Conservation (phyloP, 345 rosid species). For the Eucalyptus marginata region DNA sequence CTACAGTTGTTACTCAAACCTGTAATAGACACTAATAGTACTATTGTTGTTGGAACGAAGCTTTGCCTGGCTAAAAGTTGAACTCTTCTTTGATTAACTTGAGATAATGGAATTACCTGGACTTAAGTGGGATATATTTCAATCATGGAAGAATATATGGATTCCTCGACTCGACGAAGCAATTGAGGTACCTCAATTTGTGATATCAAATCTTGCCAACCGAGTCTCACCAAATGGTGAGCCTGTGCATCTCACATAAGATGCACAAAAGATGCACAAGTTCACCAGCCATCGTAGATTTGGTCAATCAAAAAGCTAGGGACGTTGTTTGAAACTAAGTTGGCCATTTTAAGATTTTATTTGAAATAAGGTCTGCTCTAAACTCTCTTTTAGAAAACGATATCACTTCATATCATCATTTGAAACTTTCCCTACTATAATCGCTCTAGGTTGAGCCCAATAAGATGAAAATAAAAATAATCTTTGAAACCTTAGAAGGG, state of each 20-base stretch:
- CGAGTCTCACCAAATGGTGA: fast-evolving
- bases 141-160: neutral
- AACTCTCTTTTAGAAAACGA: fast-evolving
- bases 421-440: neutral
- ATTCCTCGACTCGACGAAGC: neutral
- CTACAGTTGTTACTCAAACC: neutral
- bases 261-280: neutral
- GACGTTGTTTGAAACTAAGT: neutral
- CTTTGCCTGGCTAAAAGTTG: neutral
- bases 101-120: neutral
- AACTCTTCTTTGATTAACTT: neutral
- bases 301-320: neutral
- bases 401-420: neutral
- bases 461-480: neutral
- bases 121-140: neutral
- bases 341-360: neutral
- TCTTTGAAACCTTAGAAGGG: neutral
- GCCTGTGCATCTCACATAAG: neutral
- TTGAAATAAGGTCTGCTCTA: neutral
- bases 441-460: neutral
- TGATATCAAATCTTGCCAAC: neutral
- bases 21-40: neutral
- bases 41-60: neutral
- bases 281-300: fast-evolving
- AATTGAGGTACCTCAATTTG: neutral